Evolutionary conservation across 208 protist genomes (phyloP).

Genomic region (Leishmania mexicana): DNA sequence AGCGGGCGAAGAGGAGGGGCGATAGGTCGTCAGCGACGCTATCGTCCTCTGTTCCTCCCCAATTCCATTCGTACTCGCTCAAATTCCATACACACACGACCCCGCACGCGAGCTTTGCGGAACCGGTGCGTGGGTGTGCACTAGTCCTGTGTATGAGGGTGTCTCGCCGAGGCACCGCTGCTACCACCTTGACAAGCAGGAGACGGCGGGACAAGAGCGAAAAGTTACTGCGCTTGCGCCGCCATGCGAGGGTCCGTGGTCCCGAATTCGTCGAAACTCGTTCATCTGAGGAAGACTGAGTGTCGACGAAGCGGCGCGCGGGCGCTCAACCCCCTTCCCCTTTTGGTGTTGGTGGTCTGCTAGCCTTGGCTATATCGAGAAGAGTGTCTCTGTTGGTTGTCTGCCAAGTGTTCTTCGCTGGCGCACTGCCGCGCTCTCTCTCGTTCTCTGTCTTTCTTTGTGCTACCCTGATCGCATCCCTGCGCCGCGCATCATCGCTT

Average conservation of each 20-base stretch:
- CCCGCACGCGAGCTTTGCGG: background rate
- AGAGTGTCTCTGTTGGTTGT: background rate
- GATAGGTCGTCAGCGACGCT: background rate
- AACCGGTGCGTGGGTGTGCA: background rate
- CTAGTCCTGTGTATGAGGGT: background rate
- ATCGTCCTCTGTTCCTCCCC: background rate
- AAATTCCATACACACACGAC: background rate
- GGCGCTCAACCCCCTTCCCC: too few relatives aligned
- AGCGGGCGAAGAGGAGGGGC: background rate
- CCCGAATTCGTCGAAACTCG: background rate
- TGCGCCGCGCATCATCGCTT: background rate
- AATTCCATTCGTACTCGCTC: background rate
- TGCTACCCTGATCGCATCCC: background rate
- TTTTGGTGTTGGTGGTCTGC: background rate
- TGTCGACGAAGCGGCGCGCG: background rate
- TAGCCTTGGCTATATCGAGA: background rate
- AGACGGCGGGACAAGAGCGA: too few relatives aligned
- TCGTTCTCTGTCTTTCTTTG: background rate
- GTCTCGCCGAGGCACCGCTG: background rate
- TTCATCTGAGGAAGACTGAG: background rate
- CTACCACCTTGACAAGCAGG: background rate
- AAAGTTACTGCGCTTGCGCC: background rate
- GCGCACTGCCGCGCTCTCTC: background rate
- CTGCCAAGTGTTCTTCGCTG: background rate
- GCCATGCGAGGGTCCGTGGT: background rate